Evolutionary conservation across 2,329 filamentous ascomycete genomes (phyloP).

Genomic region (Colletotrichum limetticola): DNA sequence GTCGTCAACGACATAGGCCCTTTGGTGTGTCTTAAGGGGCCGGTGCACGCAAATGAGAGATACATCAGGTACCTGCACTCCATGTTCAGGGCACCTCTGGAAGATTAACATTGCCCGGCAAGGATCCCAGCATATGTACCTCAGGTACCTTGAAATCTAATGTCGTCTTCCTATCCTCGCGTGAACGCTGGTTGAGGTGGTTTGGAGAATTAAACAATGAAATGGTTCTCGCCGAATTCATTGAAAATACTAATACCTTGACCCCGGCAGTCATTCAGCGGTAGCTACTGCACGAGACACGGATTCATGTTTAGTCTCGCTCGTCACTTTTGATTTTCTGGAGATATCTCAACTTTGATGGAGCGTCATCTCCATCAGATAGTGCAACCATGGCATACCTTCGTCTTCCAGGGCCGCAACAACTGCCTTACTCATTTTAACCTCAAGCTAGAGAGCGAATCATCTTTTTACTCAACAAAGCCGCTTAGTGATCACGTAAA

Average conservation of each 20-base stretch:
- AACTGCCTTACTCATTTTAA: too few relatives aligned
- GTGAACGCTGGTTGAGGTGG: neutral
- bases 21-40: neutral
- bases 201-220: neutral
- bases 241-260: neutral
- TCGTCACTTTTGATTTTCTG: neutral
- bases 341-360: too few relatives aligned
- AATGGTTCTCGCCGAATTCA: neutral
- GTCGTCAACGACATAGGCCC: constrained; percentile 29
- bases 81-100: too few relatives aligned
- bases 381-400: neutral
- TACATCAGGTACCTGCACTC: neutral
- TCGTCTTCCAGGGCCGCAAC: neutral
- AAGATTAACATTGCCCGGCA: too few relatives aligned
- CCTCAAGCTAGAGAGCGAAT: too few relatives aligned
- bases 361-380: neutral
- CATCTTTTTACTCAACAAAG: neutral
- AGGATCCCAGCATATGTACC: neutral
- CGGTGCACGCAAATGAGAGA: neutral
- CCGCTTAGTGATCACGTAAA: neutral
- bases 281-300: neutral
- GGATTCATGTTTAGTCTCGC: neutral
- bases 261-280: neutral
- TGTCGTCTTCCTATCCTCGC: neutral
- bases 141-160: neutral